A percentile compares a stretch with the other conserved stretches of the same genome.
phyloP scores from a whole-genome alignment of 805 yeast species.

The Pichia thaimueangensis region DNA sequence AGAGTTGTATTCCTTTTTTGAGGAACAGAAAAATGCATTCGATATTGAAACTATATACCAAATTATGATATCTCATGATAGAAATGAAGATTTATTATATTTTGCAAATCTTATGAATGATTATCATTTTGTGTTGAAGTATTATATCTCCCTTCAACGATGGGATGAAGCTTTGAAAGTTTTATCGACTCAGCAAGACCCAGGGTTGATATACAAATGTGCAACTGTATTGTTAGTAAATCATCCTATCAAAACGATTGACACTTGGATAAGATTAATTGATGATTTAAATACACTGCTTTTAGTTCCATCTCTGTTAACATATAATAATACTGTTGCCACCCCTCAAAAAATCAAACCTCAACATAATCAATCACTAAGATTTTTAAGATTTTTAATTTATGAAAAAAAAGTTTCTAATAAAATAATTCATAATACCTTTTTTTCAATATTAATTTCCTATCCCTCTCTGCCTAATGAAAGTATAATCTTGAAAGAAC shows the following conservation, averaged over 20 bases:
- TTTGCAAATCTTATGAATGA: conserved; percentile 68
- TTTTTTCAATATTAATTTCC: conserved; percentile 59
- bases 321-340: conserved; percentile 49
- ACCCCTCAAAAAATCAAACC: conserved; percentile 31
- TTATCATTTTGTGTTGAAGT: conserved; percentile 57
- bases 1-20: conserved; percentile 45
- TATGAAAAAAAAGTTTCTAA: conserved; percentile 38
- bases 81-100: conserved; percentile 53
- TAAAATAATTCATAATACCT: conserved; percentile 58
- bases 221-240: conserved; percentile 65
- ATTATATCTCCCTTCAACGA: conserved; percentile 60
- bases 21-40: conserved; percentile 39
- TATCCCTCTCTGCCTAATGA: conserved; percentile 38
- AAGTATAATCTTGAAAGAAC: conserved; percentile 40
- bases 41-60: conserved; percentile 69
- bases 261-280: conserved; percentile 65
- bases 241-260: conserved; percentile 62
- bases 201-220: conserved; percentile 51
- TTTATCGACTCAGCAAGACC: conserved; percentile 42
- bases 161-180: conserved; percentile 71
- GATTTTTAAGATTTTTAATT: conserved; percentile 54
- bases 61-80: conserved; percentile 59
- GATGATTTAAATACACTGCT: conserved; percentile 49
- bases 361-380: conserved; percentile 55
- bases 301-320: conserved; percentile 69